Conservation (phyloP, 2,329 filamentous ascomycete species). For the Tolypocladium amazonense region DNA sequence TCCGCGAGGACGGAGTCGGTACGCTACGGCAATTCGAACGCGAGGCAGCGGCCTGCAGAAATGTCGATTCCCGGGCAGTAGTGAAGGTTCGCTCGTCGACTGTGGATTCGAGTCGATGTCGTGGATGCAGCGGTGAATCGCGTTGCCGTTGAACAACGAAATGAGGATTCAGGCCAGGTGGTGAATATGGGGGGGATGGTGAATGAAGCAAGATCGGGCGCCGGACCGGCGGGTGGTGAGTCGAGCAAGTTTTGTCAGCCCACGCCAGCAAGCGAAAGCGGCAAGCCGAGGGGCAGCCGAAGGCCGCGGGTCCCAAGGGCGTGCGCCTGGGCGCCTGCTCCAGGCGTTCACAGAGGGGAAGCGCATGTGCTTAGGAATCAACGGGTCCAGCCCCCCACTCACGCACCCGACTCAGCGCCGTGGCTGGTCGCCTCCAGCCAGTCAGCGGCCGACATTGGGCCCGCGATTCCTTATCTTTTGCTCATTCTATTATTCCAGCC, state of each 20-base stretch:
- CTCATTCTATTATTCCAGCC: neutral
- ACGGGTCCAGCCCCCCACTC: neutral
- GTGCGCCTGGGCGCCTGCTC: neutral
- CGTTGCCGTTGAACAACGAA: neutral
- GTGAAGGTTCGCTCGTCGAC: neutral
- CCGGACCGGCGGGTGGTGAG: constrained; percentile 2
- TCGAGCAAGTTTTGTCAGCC: constrained; percentile 3
- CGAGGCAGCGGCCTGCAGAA: neutral
- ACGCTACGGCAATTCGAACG: neutral
- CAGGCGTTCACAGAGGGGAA: neutral
- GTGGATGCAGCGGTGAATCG: neutral
- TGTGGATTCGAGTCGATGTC: neutral
- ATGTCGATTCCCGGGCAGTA: neutral
- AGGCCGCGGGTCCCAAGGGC: neutral
- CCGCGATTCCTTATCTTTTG: neutral
- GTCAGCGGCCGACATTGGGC: neutral
- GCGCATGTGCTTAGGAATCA: constrained; percentile 1
- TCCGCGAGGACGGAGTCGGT: neutral
- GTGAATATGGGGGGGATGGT: constrained; percentile 1
- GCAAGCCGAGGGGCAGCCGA: constrained; percentile 3
- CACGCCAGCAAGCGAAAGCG: neutral
- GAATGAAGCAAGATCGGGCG: constrained; percentile 1
- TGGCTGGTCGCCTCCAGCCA: neutral
- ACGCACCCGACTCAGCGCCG: neutral
- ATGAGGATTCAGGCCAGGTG: neutral